Evolutionary conservation across 225 moss, liverwort and hornwort species (phyloP), one percentile per base, ranked within the genome.

Genomic region (Bryum argenteum): DNA sequence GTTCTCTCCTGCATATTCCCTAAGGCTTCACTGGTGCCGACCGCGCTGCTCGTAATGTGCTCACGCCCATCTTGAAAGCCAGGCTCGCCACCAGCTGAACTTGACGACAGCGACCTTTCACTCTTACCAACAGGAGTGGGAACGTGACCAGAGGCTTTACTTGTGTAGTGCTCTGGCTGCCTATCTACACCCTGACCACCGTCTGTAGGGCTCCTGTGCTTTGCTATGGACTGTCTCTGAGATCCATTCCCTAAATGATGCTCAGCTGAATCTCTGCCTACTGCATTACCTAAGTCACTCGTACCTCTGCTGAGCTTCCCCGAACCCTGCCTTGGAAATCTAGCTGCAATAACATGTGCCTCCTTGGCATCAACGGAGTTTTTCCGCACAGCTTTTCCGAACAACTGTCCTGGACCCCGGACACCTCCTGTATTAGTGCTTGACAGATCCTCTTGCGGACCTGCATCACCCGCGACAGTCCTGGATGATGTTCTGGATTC

Each of bases 311-410:
- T 40, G 62, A 63, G 22, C 42, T 72, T 81, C 69, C 52, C 82
- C 69, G 59, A 74, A 61, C 33, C 63, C 55, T 61, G 78, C 65
- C 62, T 69, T 28, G 65, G 57, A 55, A 67, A 76, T 41, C 67
- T 62, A 60, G 71, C 72, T 55, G 78, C 78, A 54, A 69, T 24
- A 44, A 54, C 62, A 58, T 65, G 52, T 41, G 71, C 81, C 60
- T 78, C 75, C 73, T 78, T 81, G 43, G 74, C 67, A 73, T 81
- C 84, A 23, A 75, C 47, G 10, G 64, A 78, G 50, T 42, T 69
- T 54, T 62, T 64, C 60, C 63, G 67, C 41, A 44, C 23, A 23
- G 54, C 58, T 69, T 81, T 78, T 18, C 58, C 75, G 21, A 56
- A 19, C 50, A 70, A 17, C 14, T 78, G 75, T 64, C 58, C 69